A percentile compares a stretch with the other conserved stretches of the same genome.
Evolutionary conservation across 2,329 filamentous ascomycete genomes (phyloP).

Genomic region (Aspergillus sclerotialis): DNA sequence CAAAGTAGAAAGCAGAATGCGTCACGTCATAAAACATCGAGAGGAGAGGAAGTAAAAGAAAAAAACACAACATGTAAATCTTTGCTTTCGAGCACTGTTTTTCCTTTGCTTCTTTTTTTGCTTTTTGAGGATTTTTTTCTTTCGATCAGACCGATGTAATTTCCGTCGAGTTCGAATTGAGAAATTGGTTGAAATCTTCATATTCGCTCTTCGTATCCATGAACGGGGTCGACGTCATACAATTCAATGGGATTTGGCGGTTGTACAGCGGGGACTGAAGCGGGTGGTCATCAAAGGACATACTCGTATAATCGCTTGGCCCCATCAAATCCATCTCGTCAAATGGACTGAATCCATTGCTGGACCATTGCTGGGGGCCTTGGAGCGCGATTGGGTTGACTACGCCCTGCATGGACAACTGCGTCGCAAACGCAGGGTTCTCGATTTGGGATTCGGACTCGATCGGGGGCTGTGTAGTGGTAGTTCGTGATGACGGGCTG

Average conservation of each 20-base stretch:
- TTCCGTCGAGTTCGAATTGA: slow-evolving; percentile 32
- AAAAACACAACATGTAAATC: no score
- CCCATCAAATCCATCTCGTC: slow-evolving; percentile 29
- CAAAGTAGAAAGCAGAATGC: no score
- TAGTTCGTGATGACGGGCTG: slow-evolving; percentile 27
- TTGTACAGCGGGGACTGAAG: slow-evolving; percentile 30
- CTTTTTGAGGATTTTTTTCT: slow-evolving; percentile 1
- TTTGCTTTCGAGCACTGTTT: no score
- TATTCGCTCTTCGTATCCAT: slow-evolving; percentile 27
- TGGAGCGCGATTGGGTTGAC: slow-evolving; percentile 32
- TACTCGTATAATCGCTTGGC: slow-evolving; percentile 20
- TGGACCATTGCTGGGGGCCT: slow-evolving; percentile 20
- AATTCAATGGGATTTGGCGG: slow-evolving; percentile 27
- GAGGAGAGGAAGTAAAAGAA: no score
- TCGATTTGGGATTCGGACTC: slow-evolving; percentile 21
- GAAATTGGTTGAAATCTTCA: slow-evolving; percentile 34
- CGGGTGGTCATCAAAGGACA: slow-evolving; percentile 29
- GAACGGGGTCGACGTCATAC: slow-evolving; percentile 21
- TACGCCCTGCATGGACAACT: slow-evolving; percentile 26
- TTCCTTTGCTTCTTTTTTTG: slow-evolving; percentile 1
- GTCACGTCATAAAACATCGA: no score
- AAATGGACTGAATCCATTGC: slow-evolving; percentile 19
- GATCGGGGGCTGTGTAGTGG: slow-evolving; percentile 16
- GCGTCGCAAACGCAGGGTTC: slow-evolving; percentile 15
- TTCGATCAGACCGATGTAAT: slow-evolving; percentile 28